A percentile compares a stretch with the other conserved stretches of the same genome.
Conservation (phyloP, 495 filamentous ascomycete species). For the Daldinia childiae region DNA sequence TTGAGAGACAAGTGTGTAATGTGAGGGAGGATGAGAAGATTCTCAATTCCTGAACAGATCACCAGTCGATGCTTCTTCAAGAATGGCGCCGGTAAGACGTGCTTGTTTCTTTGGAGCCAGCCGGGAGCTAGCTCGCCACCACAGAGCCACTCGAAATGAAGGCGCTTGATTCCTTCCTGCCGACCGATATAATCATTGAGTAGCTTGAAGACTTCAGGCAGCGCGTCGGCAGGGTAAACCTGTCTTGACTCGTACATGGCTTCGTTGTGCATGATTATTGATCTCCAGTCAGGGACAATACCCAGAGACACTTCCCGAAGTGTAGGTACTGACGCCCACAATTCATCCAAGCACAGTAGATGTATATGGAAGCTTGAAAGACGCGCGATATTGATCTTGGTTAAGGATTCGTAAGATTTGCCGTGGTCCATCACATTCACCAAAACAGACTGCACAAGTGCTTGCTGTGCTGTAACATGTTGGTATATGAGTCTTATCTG, state of each 20-base stretch:
- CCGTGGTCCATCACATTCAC: constrained; percentile 62
- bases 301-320: constrained; percentile 56
- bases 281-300: constrained; percentile 65
- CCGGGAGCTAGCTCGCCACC: constrained; percentile 67
- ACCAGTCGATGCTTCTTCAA: constrained; percentile 54
- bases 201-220: constrained; percentile 54
- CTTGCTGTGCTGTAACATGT: constrained; percentile 65
- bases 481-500: constrained; percentile 68
- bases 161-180: constrained; percentile 53
- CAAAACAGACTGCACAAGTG: constrained; percentile 65
- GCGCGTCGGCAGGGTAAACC: constrained; percentile 55
- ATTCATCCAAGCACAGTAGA: constrained; percentile 55
- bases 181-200: constrained; percentile 53
- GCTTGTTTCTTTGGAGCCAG: constrained; percentile 58
- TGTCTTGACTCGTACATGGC: constrained; percentile 48
- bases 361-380: constrained; percentile 60
- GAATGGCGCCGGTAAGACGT: constrained; percentile 64
- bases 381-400: constrained; percentile 60
- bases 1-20: constrained; percentile 64
- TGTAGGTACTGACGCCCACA: constrained; percentile 61
- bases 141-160: constrained; percentile 64
- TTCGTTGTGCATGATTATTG: constrained; percentile 51
- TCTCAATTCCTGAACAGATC: constrained; percentile 51
- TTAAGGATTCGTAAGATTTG: constrained; percentile 50
- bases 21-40: constrained; percentile 51